Evolutionary conservation across 208 protist species (phyloP).

Genomic region (Lotmaria passim): DNA sequence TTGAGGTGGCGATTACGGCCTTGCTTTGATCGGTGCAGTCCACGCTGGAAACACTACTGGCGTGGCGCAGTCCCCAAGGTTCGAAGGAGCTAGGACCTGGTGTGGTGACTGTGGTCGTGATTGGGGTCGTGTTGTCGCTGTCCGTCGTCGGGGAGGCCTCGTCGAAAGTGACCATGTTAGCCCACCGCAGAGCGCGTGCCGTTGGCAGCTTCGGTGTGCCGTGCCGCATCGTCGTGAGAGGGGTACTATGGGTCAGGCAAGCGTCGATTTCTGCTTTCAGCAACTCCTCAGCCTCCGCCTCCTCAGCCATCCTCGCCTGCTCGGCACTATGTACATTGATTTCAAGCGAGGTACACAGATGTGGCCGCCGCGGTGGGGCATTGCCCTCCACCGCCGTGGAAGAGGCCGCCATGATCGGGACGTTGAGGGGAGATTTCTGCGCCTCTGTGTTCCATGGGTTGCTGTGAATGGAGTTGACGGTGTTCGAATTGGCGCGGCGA

Average conservation of each 20-base stretch:
- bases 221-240: constrained; percentile 3
- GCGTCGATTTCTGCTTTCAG: neutral
- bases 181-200: neutral
- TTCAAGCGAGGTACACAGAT: neutral
- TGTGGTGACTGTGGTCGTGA: neutral
- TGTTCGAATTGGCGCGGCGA: constrained; percentile 3
- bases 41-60: neutral
- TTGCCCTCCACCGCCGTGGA: neutral
- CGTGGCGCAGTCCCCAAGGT: neutral
- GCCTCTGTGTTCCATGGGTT: neutral
- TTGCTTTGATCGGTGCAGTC: constrained; percentile 1
- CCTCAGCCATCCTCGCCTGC: neutral
- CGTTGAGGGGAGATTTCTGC: neutral
- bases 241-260: neutral
- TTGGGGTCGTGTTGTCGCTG: neutral
- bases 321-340: neutral
- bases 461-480: constrained; percentile 1
- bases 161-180: neutral
- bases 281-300: neutral
- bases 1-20: constrained; percentile 8
- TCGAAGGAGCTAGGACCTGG: neutral
- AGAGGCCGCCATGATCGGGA: neutral
- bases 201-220: neutral
- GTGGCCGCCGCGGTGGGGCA: neutral
- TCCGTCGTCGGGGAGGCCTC: neutral